Evolutionary conservation across 139 green algal genomes (phyloP), one percentile per base, ranked within the genome.

Genomic region (Dunaliella primolecta): DNA sequence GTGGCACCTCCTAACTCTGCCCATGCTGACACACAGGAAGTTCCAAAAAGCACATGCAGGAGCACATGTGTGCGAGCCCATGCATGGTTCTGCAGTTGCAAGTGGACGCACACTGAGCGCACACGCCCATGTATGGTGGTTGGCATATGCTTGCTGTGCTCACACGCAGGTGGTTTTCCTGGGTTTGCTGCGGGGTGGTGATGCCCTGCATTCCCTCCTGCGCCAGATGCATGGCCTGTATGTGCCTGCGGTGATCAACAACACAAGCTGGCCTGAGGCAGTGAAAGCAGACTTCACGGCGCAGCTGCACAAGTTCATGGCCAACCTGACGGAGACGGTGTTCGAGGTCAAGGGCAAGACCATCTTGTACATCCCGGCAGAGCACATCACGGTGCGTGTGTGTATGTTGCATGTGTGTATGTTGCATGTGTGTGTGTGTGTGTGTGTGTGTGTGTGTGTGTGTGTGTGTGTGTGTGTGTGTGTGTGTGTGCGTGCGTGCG

Each of bases 281-380:
- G 87, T 95, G 0, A 92, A 92, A 36, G 92, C 86, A 31, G 93
- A 97, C 81, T 95, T 97, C 84, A 93, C 90, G 31, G 91, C 88
- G 23, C 83, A 92, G 82, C 84, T 93, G 37, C 94, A 98, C 90
- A 94, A 93, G 83, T 98, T 96, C 87, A 93, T 96, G 89, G 92
- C 93, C 3, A 91, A 87, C 33, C 87, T 98, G 34, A 96, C 93
- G 70, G 94, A 97, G 86, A 91, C 91, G 1, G 89, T 93, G 38
- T 92, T 93, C 83, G 91, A 94, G 75, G 81, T 88, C n/a, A 38
- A 92, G 75, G 94, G 94, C 37, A 90, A 93, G 82, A 98, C 95
- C 15, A 91, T 95, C 37, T 89, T 98, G 76, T 97, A 97, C 90
- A 92, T 97, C 55, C 94, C 95, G 0, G 72, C 87, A 46, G 90